phyloP scores from a whole-genome alignment of 2,329 filamentous ascomycete genomes.

The Grosmannia huntii region DNA sequence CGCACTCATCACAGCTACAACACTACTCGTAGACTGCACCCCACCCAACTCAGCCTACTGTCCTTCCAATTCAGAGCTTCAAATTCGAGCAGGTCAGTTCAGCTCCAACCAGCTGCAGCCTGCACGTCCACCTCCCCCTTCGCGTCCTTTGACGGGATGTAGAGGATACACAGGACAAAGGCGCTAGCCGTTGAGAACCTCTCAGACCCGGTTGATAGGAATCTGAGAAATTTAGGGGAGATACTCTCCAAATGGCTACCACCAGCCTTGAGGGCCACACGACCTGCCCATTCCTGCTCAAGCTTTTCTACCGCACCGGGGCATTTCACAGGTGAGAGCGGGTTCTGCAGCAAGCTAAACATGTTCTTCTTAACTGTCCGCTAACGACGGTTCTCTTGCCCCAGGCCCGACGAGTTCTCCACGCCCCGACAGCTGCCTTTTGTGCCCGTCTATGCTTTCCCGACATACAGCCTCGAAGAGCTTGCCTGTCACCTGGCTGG shows the following conservation, averaged over 20 bases:
- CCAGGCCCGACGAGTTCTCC: slow-evolving; percentile 60
- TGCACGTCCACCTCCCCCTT: not conserved
- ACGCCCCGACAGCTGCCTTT: slow-evolving; percentile 47
- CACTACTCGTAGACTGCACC: not conserved
- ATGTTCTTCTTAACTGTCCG: not conserved
- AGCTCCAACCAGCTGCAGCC: not conserved
- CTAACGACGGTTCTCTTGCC: not conserved
- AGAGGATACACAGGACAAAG: not conserved
- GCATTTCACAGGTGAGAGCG: slow-evolving; percentile 54
- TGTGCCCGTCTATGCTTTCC: slow-evolving; percentile 78
- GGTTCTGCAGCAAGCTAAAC: not conserved
- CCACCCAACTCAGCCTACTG: not conserved
- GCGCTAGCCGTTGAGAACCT: not conserved
- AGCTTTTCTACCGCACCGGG: slow-evolving; percentile 68
- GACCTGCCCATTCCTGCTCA: slow-evolving; percentile 59
- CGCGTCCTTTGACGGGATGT: slow-evolving; percentile 4
- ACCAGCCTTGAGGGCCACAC: slow-evolving; percentile 33
- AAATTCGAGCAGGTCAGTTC: not conserved
- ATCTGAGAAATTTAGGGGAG: not conserved
- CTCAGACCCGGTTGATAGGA: not conserved
- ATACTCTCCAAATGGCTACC: slow-evolving; percentile 1
- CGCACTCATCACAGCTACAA: not conserved
- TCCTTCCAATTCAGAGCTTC: not conserved
- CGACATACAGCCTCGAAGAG: slow-evolving; percentile 66
- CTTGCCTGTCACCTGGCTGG: slow-evolving; percentile 65